A percentile compares a stretch with the other conserved stretches of the same genome.
These are phyloP conservation scores for Aphanomyces invadans DNA, from an alignment of 352 stramenopile species.

Conservation along the genomic window DNA sequence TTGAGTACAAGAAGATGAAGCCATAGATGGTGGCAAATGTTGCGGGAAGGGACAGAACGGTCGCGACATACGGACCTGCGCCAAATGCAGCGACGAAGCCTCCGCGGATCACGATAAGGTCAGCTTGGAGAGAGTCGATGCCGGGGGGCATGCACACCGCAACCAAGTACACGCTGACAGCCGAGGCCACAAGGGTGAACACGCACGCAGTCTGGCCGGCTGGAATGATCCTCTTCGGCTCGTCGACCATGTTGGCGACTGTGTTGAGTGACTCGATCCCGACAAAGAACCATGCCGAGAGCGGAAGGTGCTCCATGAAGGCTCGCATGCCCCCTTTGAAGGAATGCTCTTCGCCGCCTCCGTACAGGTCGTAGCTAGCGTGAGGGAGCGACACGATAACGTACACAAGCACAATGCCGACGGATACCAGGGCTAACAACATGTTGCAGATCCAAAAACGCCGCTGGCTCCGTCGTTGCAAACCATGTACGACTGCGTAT, in stretches of 20 bases:
- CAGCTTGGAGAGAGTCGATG: constrained; percentile 23
- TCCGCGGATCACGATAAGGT: constrained; percentile 27
- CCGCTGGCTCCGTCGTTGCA: constrained; percentile 32
- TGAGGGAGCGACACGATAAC: constrained; percentile 31
- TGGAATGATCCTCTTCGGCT: constrained; percentile 21
- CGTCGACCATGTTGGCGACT: constrained; percentile 21
- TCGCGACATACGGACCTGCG: constrained; percentile 25
- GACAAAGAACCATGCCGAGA: constrained; percentile 43
- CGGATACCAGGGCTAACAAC: constrained; percentile 27
- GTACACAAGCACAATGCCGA: constrained; percentile 37
- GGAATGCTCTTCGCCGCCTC: neutral
- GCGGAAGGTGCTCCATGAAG: constrained; percentile 34
- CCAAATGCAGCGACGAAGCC: constrained; percentile 33
- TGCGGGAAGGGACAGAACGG: constrained; percentile 36
- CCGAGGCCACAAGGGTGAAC: constrained; percentile 35
- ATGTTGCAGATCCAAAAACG: constrained; percentile 44
- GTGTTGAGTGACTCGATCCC: constrained; percentile 36
- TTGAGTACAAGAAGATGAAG: constrained; percentile 52
- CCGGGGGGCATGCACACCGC: constrained; percentile 31
- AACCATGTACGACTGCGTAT: constrained; percentile 31
- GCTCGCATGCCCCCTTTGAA: neutral
- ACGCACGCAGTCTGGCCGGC: constrained; percentile 24
- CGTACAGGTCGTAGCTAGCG: constrained; percentile 27
- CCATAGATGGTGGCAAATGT: constrained; percentile 46
- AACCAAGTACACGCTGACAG: constrained; percentile 33